A percentile compares a stretch with the other conserved stretches of the same genome.
phyloP scores from a whole-genome alignment of 2,329 filamentous ascomycete genomes.

The Talaromyces sp. region DNA sequence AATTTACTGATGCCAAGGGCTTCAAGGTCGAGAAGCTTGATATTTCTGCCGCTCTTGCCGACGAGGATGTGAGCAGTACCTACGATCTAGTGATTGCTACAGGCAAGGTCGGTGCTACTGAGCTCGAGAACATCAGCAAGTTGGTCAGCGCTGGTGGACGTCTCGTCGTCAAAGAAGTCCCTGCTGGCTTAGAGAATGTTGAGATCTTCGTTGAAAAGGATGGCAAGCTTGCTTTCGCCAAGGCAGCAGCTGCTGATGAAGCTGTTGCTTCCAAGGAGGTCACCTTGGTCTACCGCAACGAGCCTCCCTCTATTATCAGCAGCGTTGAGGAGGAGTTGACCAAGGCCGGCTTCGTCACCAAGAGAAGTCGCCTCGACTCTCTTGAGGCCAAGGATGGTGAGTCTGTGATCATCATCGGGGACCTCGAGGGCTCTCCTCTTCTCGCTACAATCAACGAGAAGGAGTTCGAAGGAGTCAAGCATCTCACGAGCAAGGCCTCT shows the following conservation, averaged over 20 bases:
- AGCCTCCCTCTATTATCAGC: background rate
- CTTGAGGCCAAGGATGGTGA: conserved; percentile 1
- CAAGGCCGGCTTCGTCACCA: background rate
- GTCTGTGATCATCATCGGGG: background rate
- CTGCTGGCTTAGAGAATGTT: conserved; percentile 3
- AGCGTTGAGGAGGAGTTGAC: background rate
- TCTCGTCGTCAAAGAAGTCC: background rate
- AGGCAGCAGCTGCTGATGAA: background rate
- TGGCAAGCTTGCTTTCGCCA: background rate
- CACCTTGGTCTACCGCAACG: background rate
- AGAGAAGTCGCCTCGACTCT: background rate
- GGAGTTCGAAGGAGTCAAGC: conserved; percentile 5
- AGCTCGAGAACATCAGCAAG: background rate
- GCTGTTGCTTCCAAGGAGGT: background rate
- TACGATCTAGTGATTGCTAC: conserved; percentile 11
- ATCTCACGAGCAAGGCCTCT: conserved; percentile 6
- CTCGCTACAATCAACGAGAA: conserved; percentile 1
- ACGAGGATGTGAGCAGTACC: background rate
- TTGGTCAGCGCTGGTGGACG: background rate
- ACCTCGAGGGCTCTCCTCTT: conserved; percentile 6
- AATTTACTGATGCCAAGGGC: background rate
- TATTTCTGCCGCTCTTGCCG: background rate
- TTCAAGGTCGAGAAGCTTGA: background rate
- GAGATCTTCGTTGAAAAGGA: background rate
- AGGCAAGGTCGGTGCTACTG: background rate